Base-by-base conservation (phyloP, 768 basidiomycete species). In the Exsudoporus frostii region DNA sequence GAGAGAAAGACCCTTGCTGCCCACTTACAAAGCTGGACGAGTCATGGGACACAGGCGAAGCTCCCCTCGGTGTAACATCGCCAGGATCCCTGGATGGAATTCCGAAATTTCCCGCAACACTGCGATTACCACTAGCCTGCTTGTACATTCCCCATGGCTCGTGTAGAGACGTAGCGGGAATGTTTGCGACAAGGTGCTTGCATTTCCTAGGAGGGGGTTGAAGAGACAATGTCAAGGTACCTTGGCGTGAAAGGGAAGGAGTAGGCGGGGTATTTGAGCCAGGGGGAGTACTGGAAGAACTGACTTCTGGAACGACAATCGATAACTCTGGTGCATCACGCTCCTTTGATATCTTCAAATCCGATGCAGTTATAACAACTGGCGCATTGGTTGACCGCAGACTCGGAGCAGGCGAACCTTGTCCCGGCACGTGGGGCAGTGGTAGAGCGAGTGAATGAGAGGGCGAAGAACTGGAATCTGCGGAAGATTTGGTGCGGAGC, bases 401-500 rank as follows among this genome's bases (percentile, higher is more conserved):
- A 47, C 67, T 68, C 13, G 61, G 59, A 27, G 58, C 63, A 44
- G 67, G 65, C 13, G 67, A 68, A 20, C 56, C 57, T 48, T 46
- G 50, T 45, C 40, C 39, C n/a, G 55, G 52, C 1, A 47, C 45
- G 24, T 56, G 52, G 22, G 60, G 37, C 2, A 55, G 57, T 32
- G 73, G 65, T 9, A 68, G 65, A 43, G 73, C 53, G 40, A 74
- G 70, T 66, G 72, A 55, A 65, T 48, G 59, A 32, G 62, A 65
- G 33, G 63, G 68, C 9, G 64, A 64, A 33, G 53, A 56, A 20
- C 50, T 42, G 34, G 60, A 58, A 34, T 69, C 69, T 17, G 53
- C 45, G 20, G 73, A 65, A 39, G 76, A 71, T 55, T 68, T 75
- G 22, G 74, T 70, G 36, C 79, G 73, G 43, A 80, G 66, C 74